These are phyloP conservation scores for Diaporthe amygdali DNA, from an alignment of 2,329 filamentous ascomycete species.

Conservation along the genomic window DNA sequence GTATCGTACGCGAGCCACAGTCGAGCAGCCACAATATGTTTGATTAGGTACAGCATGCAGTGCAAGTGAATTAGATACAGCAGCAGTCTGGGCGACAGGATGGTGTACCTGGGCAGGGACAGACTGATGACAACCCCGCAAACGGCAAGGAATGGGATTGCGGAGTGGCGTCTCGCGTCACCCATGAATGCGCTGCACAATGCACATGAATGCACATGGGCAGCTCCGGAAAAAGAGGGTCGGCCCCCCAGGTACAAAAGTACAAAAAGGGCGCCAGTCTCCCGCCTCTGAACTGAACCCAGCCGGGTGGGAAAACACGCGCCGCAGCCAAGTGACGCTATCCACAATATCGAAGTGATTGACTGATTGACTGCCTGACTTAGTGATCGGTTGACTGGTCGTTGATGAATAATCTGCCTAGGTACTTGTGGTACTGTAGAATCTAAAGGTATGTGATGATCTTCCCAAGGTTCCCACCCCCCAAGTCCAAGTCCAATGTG, in stretches of 20 bases:
- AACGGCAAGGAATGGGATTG: constrained; percentile 4
- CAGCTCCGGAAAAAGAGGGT: constrained; percentile 9
- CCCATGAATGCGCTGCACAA: background rate
- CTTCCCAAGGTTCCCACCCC: background rate
- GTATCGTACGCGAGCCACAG: background rate
- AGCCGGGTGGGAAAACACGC: too few species aligned
- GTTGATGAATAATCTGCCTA: too few species aligned
- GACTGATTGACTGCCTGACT: background rate
- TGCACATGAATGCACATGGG: background rate
- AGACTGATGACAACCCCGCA: background rate
- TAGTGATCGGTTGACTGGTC: background rate
- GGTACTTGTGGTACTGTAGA: too few species aligned
- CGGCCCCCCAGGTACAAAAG: background rate
- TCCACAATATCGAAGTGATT: too few species aligned
- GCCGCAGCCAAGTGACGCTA: too few species aligned
- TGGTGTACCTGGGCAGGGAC: background rate
- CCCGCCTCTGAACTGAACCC: too few species aligned
- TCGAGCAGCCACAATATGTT: background rate
- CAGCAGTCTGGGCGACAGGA: too few species aligned
- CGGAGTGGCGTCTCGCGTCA: background rate
- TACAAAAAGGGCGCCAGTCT: constrained; percentile 15
- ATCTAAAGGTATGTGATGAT: background rate
- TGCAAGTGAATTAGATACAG: background rate
- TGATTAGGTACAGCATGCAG: background rate
- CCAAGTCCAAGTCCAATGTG: too few species aligned